A percentile compares a stretch with the other conserved stretches of the same genome.
Evolutionary conservation across 345 rosid genomes (phyloP).

Genomic region (Citrus inodora): DNA sequence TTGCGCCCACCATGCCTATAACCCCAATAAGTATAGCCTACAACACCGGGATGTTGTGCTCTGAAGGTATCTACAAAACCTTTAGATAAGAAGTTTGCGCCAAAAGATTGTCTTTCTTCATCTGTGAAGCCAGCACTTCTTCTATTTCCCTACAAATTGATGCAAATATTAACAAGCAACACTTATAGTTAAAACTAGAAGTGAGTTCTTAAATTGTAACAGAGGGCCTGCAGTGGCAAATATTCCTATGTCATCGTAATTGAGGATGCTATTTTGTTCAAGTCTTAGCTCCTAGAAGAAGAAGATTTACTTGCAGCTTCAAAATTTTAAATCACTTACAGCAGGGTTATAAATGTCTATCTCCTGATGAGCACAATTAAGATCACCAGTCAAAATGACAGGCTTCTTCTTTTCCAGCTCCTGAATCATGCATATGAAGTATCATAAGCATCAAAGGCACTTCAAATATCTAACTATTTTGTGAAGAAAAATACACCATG

Average conservation of each 20-base stretch:
- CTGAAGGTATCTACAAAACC: conserved; percentile 94
- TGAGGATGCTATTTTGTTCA: not conserved
- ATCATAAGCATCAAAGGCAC: not conserved
- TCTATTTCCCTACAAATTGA: conserved; percentile 65
- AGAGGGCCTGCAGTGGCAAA: not conserved
- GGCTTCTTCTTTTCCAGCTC: conserved; percentile 94
- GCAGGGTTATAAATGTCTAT: conserved; percentile 84
- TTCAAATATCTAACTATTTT: not conserved
- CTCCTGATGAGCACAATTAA: conserved; percentile 95
- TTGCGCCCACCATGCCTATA: conserved; percentile 81
- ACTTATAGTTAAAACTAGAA: not conserved
- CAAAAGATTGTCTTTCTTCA: not conserved
- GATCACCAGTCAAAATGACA: conserved; percentile 91
- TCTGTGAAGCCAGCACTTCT: conserved; percentile 88
- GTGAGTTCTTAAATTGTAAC: not conserved
- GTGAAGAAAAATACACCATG: not conserved
- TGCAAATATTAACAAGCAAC: not conserved
- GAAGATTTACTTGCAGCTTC: not conserved
- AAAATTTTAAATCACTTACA: conserved; percentile 38
- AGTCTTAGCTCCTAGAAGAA: not conserved
- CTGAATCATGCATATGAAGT: conserved; percentile 33
- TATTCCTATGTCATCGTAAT: not conserved
- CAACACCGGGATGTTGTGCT: conserved; percentile 75
- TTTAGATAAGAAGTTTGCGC: conserved; percentile 53
- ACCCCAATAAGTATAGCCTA: conserved; percentile 95